Evolutionary conservation across 257 asterid species (phyloP), one percentile per base, ranked within the genome.

Genomic region (Ophiorrhiza pumila): DNA sequence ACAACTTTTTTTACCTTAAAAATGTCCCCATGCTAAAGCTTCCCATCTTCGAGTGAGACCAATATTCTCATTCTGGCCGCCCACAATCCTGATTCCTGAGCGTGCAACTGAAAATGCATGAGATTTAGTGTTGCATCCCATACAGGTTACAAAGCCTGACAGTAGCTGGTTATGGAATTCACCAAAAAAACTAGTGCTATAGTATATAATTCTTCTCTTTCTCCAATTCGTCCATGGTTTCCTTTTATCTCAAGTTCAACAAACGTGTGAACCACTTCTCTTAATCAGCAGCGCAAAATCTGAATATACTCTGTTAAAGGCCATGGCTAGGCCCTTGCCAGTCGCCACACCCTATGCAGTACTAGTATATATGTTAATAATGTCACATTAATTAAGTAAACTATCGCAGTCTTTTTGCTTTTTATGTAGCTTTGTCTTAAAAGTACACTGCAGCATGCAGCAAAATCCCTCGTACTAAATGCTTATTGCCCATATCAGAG

Each of bases 91-190:
- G n/a, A n/a, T n/a, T n/a, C n/a, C n/a, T n/a, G n/a, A n/a, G 73
- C 78, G 78, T 67, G 74, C 78, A 67, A 67, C 42, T 37, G 7
- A 37, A 37, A 37, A 2, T 7, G 11, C 72, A 17, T 37, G 64
- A 57, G 57, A 15, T 58, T 37, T 32, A 55, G 65, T 18, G 46
- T 55, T 52, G 68, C 15, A 17, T 37, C 73, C 60, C 68, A 74
- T 66, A 66, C 49, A 56, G 42, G 52, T 57, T 0, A 57, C 63
- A 27, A 3, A 57, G 37, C 37, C 63, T 23, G 34, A 23, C 61
- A 23, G 61, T 34, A 56, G 62, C 64, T 71, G 11, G 25, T 64
- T 37, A 73, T 47, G 43, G 29, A 20, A 29, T 39, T 31, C 13
- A 45, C 49, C 7, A 6, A 7, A 10, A 15, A 11, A n/a, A 37